Percentiles rank a stretch among this genome's conserved stretches.
phyloP scores from a whole-genome alignment of 148 eudicot genomes.

The Vaccinium darrowii region DNA sequence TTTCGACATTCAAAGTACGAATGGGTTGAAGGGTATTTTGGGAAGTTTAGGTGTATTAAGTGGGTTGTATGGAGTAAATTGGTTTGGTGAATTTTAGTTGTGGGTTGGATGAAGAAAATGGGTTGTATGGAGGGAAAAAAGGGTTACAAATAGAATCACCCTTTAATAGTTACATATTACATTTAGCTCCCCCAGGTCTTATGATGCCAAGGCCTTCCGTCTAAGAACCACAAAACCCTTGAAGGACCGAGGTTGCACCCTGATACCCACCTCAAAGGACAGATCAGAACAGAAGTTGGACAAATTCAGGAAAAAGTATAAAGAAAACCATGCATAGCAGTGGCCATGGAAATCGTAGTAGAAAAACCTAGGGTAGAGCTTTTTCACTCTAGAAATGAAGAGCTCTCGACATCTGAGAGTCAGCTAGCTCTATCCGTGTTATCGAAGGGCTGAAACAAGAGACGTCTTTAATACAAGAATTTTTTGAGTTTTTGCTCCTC shows the following conservation, averaged over 20 bases:
- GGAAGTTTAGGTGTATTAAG: no score
- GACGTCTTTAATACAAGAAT: not conserved
- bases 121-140: no score
- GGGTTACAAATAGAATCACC: no score
- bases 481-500: not conserved
- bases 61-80: no score
- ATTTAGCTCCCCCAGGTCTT: not conserved
- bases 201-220: not conserved
- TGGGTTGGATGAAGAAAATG: no score
- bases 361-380: not conserved
- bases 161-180: not conserved
- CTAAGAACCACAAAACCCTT: not conserved
- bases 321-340: not conserved
- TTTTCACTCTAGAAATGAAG: not conserved
- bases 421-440: slow-evolving; percentile 2
- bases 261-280: not conserved
- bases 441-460: not conserved
- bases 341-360: not conserved
- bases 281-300: not conserved
- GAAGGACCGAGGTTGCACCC: not conserved
- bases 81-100: no score
- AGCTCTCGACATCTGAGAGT: not conserved
- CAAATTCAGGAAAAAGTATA: not conserved
- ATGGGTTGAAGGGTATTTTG: no score
- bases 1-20: no score